These are phyloP conservation scores for Ceratobasidium papillatum DNA, from an alignment of 1,284 basidiomycete species.

Conservation along the genomic window DNA sequence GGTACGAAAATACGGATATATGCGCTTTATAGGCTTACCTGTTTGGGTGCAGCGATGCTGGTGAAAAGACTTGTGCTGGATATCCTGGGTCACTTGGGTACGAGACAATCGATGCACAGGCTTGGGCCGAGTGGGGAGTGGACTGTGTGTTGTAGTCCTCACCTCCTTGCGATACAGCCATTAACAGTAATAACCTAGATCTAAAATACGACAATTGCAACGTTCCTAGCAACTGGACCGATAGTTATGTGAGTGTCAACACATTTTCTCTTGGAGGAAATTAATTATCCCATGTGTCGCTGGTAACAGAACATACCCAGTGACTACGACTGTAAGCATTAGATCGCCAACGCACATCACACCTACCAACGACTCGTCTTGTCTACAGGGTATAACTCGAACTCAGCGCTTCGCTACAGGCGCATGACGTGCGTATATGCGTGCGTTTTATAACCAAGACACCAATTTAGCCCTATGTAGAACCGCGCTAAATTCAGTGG, in stretches of 20 bases:
- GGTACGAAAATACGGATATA: slow-evolving; percentile 48
- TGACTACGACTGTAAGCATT: slow-evolving; percentile 50
- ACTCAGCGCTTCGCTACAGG: slow-evolving; percentile 64
- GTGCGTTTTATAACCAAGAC: background rate
- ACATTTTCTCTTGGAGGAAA: background rate
- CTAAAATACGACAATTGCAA: slow-evolving; percentile 69
- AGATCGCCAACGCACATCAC: background rate
- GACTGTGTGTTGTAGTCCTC: slow-evolving; percentile 53
- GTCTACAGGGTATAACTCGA: slow-evolving; percentile 58
- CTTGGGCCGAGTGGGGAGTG: slow-evolving; percentile 63
- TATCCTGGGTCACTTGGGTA: slow-evolving; percentile 62
- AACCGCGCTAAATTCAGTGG: slow-evolving; percentile 27
- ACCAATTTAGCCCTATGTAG: slow-evolving; percentile 12
- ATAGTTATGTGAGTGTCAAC: slow-evolving; percentile 52
- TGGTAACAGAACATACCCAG: slow-evolving; percentile 8
- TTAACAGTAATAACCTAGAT: slow-evolving; percentile 48
- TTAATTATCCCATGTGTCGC: background rate
- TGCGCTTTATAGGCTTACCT: background rate
- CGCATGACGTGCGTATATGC: slow-evolving; percentile 59
- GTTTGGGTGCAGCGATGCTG: slow-evolving; percentile 58
- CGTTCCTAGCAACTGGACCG: slow-evolving; percentile 63
- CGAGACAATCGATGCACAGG: slow-evolving; percentile 61
- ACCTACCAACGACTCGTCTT: slow-evolving; percentile 1
- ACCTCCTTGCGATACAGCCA: background rate
- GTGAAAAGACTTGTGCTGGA: slow-evolving; percentile 61